phyloP scores from a whole-genome alignment of 257 asterid genomes.

The Ajuga chamaepitys region DNA sequence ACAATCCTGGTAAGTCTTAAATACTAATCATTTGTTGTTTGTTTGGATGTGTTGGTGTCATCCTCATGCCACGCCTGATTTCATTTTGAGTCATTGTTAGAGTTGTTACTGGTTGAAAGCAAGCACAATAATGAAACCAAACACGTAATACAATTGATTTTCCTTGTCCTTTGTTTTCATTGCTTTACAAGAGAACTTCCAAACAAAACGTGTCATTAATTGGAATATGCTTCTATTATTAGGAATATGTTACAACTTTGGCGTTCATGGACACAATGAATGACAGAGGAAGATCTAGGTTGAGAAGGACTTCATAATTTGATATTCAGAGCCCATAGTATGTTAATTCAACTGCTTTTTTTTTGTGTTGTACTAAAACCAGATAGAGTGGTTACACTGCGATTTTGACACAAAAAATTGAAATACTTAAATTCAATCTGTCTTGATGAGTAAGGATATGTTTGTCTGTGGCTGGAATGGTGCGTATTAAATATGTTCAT shows the following conservation, averaged over 20 bases:
- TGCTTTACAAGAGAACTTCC: neutral
- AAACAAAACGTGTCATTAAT: neutral
- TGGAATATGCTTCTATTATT: neutral
- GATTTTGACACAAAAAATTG: no score
- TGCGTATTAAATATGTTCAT: no score
- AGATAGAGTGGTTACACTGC: no score
- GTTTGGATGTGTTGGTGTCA: neutral
- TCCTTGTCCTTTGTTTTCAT: neutral
- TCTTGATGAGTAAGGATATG: no score
- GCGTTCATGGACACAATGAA: neutral
- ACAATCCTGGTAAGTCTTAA: neutral
- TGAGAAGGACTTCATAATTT: neutral
- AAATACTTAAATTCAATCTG: no score
- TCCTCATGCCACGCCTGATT: conserved; percentile 1
- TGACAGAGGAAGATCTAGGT: neutral
- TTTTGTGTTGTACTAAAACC: no score
- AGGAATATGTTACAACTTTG: neutral
- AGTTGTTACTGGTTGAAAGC: neutral
- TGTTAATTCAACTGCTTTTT: no score
- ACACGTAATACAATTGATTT: neutral
- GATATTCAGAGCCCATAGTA: no score
- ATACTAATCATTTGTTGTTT: neutral
- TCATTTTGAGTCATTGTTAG: neutral
- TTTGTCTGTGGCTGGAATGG: no score
- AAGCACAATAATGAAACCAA: conserved; percentile 8